Evolutionary conservation across 176 grass and related monocot species (phyloP), one percentile per base, ranked within the genome.

Genomic region (barley (Hordeum vulgare)): DNA sequence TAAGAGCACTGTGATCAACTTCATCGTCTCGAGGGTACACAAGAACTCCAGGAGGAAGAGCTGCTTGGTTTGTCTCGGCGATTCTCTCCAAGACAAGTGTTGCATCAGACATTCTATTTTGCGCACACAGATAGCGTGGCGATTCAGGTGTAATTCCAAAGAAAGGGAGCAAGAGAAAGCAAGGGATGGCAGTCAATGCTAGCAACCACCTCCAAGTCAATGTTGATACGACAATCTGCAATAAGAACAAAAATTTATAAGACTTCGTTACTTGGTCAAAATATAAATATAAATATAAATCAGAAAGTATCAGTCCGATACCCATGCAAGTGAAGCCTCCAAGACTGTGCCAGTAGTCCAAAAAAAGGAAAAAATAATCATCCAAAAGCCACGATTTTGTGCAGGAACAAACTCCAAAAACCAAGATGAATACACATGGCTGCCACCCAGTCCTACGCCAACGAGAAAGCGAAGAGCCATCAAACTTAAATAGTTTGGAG

Each of bases 121-220:
- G 90, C 37, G 56, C 89, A 66, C 84, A 97, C 31, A 97, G 88
- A 58, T 92, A 97, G 35, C 94, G 88, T 34, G 92, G 94, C 1
- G 94, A 97, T 86, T 97, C 94, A 0, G 94, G 88, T 35, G 88
- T 88, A 40, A 74, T 24, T 21, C 47, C 31, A 31, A 90, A 97
- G 73, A 97, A 92, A 70, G 90, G 5, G 13, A 97, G 88, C 83
- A 97, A 64, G 26, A 94, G 9, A 66, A 90, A 94, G 35, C 90
- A 89, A 27, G 94, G 92, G 86, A 94, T 21, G n/a, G 94, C 75
- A 21, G 83, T 92, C 35, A 97, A 57, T 10, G 40, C 84, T 81
- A 97, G 86, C 83, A 97, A 77, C 80, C 92, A 97, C 73, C 94
- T 94, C 92, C 94, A 97, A 47, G 51, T 88, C 67, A 94, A 44